phyloP scores from a whole-genome alignment of 495 filamentous ascomycete species.

The Aspergillus egyptiacus region DNA sequence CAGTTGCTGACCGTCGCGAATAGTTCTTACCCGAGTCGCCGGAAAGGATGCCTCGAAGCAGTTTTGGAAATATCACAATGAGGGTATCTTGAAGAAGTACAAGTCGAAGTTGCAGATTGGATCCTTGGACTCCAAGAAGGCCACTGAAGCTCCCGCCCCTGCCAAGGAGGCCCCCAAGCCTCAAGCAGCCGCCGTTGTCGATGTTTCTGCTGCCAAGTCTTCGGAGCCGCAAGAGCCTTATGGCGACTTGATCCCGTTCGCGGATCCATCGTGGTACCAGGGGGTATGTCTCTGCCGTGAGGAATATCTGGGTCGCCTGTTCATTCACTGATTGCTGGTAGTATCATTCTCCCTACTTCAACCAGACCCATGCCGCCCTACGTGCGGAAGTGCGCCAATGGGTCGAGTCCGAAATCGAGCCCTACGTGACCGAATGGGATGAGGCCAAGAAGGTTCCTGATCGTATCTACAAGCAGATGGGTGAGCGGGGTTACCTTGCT shows the following conservation, averaged over 20 bases:
- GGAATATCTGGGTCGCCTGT: neutral
- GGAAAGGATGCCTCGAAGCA: slow-evolving; percentile 97
- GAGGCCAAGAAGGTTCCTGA: slow-evolving; percentile 84
- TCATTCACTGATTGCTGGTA: slow-evolving; percentile 26
- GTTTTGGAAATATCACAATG: slow-evolving; percentile 99
- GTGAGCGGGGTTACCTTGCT: slow-evolving; percentile 83
- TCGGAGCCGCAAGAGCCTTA: slow-evolving; percentile 72
- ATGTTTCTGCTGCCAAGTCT: slow-evolving; percentile 41
- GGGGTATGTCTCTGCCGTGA: slow-evolving; percentile 55
- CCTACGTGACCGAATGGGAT: slow-evolving; percentile 92
- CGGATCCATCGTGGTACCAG: slow-evolving; percentile 94
- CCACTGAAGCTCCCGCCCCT: slow-evolving; percentile 45
- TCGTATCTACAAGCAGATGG: slow-evolving; percentile 91
- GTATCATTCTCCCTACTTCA: slow-evolving; percentile 96
- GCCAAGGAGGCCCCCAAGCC: slow-evolving; percentile 48
- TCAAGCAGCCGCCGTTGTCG: slow-evolving; percentile 44
- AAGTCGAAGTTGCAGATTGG: slow-evolving; percentile 81
- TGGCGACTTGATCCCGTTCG: slow-evolving; percentile 83
- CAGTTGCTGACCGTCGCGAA: slow-evolving; percentile 18
- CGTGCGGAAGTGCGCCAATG: slow-evolving; percentile 86
- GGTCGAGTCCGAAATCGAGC: slow-evolving; percentile 86
- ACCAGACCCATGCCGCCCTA: slow-evolving; percentile 83
- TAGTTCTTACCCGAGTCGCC: slow-evolving; percentile 82
- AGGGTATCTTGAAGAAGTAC: slow-evolving; percentile 92
- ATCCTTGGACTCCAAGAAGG: slow-evolving; percentile 80